Conservation (phyloP, 2,329 filamentous ascomycete genomes). For the Paraphaeosphaeria minitans region DNA sequence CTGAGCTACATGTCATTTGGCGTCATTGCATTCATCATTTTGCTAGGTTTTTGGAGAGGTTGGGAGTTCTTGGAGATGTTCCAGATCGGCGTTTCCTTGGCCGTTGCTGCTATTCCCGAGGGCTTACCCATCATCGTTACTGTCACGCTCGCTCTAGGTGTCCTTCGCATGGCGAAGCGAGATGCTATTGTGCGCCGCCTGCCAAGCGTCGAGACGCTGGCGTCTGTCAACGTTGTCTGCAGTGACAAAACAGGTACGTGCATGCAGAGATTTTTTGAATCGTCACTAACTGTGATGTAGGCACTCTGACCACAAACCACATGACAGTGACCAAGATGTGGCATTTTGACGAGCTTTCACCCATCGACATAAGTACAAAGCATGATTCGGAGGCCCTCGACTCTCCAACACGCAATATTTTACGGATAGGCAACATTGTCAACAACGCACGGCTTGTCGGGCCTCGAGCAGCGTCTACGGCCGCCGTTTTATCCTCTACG, state of each 20-base stretch:
- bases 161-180: slow-evolving; percentile 92
- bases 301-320: slow-evolving; percentile 94
- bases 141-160: slow-evolving; percentile 90
- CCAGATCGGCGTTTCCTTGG: slow-evolving; percentile 94
- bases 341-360: slow-evolving; percentile 75
- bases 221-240: slow-evolving; percentile 99
- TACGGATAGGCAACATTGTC: slow-evolving; percentile 93
- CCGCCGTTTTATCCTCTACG: slow-evolving; percentile 85
- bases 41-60: slow-evolving; percentile 88
- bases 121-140: slow-evolving; percentile 98
- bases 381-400: slow-evolving; percentile 64
- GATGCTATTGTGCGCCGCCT: slow-evolving; percentile 95
- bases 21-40: slow-evolving; percentile 89
- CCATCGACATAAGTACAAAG: slow-evolving; percentile 63
- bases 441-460: slow-evolving; percentile 88
- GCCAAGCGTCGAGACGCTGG: slow-evolving; percentile 95
- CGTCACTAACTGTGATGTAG: slow-evolving; percentile 45
- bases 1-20: slow-evolving; percentile 96
- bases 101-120: slow-evolving; percentile 94
- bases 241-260: slow-evolving; percentile 87
- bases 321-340: slow-evolving; percentile 98
- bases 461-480: slow-evolving; percentile 70
- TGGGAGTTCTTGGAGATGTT: slow-evolving; percentile 93
- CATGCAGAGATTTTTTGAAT: neutral
- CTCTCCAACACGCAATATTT: slow-evolving; percentile 75